A percentile compares a stretch with the other conserved stretches of the same genome.
These are phyloP conservation scores for Prunus persica DNA, from an alignment of 306 rosid species.

Conservation along the genomic window Prunus_persica_NCBIv2 NC_034009.1:4278501-4279000, in stretches of 20 bases:
- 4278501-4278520: neutral
- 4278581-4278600: fast-evolving
- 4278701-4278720: conserved; percentile 5
- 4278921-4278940: too few species aligned
- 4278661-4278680: too few species aligned
- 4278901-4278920: too few species aligned
- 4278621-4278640: fast-evolving
- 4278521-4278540: neutral
- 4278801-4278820: neutral
- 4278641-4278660: too few species aligned
- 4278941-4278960: too few species aligned
- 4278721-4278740: neutral
- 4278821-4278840: too few species aligned
- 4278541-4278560: neutral
- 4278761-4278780: neutral
- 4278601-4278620: too few species aligned
- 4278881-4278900: too few species aligned
- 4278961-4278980: too few species aligned
- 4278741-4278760: neutral
- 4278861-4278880: neutral
- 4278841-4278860: neutral
- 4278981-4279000: too few species aligned
- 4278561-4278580: neutral
- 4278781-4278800: neutral
- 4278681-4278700: neutral